phyloP scores from a whole-genome alignment of 805 yeast genomes.

The Tetrapisispora phaffii region DNA sequence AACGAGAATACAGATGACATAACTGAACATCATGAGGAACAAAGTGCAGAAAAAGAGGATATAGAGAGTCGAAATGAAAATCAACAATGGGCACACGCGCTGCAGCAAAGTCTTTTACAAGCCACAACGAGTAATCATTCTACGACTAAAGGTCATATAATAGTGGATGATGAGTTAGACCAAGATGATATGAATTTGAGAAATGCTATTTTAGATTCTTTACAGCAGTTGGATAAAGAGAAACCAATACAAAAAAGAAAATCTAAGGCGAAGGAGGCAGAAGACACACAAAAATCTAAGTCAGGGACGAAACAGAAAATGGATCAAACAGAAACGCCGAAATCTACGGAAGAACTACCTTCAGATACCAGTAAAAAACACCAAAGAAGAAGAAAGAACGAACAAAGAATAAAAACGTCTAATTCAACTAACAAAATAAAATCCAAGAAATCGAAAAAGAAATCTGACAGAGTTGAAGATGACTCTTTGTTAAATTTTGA shows the following conservation, averaged over 20 bases:
- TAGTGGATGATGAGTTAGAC: constrained; percentile 16
- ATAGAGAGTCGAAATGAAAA: constrained; percentile 3
- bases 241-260: background rate
- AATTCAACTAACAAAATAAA: constrained; percentile 1
- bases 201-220: constrained; percentile 25
- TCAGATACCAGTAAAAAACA: constrained; percentile 14
- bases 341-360: constrained; percentile 6
- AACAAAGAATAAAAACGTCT: constrained; percentile 6
- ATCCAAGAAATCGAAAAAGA: constrained; percentile 8
- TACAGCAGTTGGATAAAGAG: constrained; percentile 16
- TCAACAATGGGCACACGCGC: constrained; percentile 25
- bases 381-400: constrained; percentile 13
- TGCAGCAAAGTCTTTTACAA: constrained; percentile 23
- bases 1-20: background rate
- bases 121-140: constrained; percentile 6
- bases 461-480: background rate
- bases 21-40: background rate
- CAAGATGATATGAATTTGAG: constrained; percentile 29
- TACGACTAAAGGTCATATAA: constrained; percentile 1
- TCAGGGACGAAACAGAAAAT: constrained; percentile 8
- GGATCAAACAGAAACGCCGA: constrained; percentile 10
- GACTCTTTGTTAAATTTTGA: constrained; percentile 22
- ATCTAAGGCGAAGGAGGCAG: constrained; percentile 1
- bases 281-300: background rate
- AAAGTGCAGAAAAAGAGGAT: constrained; percentile 1